Evolutionary conservation across 2,329 filamentous ascomycete species (phyloP).

Genomic region (Pseudopithomyces maydicus): DNA sequence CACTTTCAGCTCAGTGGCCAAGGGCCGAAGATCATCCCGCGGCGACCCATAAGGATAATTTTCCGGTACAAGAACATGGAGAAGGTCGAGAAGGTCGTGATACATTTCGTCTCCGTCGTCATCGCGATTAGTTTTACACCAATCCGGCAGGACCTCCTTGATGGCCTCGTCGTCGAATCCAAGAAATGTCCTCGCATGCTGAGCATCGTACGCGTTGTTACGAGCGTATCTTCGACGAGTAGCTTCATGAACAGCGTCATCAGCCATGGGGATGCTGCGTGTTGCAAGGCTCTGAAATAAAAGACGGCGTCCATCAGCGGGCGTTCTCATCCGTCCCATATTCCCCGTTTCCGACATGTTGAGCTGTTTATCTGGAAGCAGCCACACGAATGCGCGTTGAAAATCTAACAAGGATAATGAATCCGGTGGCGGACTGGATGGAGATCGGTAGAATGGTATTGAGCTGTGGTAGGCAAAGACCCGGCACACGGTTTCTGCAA

Average conservation of each 20-base stretch:
- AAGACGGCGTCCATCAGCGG: background rate
- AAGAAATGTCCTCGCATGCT: background rate
- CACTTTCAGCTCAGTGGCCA: background rate
- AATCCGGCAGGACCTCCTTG: background rate
- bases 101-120: conserved; percentile 4
- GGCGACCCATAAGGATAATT: background rate
- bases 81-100: background rate
- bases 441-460: background rate
- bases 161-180: background rate
- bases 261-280: background rate
- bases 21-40: background rate
- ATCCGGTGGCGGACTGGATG: background rate
- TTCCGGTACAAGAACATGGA: background rate
- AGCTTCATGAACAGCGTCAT: background rate
- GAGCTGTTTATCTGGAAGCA: background rate
- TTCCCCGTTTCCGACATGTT: background rate
- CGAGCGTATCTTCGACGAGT: background rate
- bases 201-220: background rate
- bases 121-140: background rate
- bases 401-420: background rate
- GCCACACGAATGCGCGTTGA: background rate
- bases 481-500: background rate
- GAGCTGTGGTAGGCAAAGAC: conserved; percentile 2
- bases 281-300: conserved; percentile 1
- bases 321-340: background rate